Evolutionary conservation across 345 rosid species (phyloP).

Genomic region (Gossypium sturtianum): DNA sequence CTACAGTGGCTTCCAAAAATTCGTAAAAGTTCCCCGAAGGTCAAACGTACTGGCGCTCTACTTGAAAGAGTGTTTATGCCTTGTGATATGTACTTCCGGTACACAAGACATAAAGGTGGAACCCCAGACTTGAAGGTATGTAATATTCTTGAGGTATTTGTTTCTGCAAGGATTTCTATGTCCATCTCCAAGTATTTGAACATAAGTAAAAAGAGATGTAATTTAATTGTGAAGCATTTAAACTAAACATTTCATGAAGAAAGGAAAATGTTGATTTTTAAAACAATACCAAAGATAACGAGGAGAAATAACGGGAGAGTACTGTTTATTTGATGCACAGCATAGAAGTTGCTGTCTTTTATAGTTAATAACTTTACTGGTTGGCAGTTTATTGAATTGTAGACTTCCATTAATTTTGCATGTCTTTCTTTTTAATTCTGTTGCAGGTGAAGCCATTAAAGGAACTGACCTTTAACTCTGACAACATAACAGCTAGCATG

Average conservation of each 20-base stretch:
- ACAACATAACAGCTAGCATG: constrained; percentile 84
- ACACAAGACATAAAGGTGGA: constrained; percentile 97
- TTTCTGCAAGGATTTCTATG: not conserved
- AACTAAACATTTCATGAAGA: not conserved
- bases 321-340: not conserved
- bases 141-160: not conserved
- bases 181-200: not conserved
- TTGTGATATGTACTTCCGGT: constrained; percentile 93
- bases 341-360: not conserved
- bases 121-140: constrained; percentile 89
- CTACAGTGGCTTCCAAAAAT: constrained; percentile 98
- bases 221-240: not conserved
- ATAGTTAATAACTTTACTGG: not conserved
- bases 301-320: not conserved
- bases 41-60: constrained; percentile 94
- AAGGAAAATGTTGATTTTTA: not conserved
- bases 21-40: constrained; percentile 77
- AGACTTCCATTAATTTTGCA: constrained; percentile 5
- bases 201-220: not conserved
- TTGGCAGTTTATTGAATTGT: not conserved
- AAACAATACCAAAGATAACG: not conserved
- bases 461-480: constrained; percentile 87
- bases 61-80: constrained; percentile 99
- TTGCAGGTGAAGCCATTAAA: constrained; percentile 93
- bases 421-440: constrained; percentile 13